A percentile compares a stretch with the other conserved stretches of the same genome.
phyloP scores from a whole-genome alignment of 257 asterid species.

The Jacaranda copaia region DNA sequence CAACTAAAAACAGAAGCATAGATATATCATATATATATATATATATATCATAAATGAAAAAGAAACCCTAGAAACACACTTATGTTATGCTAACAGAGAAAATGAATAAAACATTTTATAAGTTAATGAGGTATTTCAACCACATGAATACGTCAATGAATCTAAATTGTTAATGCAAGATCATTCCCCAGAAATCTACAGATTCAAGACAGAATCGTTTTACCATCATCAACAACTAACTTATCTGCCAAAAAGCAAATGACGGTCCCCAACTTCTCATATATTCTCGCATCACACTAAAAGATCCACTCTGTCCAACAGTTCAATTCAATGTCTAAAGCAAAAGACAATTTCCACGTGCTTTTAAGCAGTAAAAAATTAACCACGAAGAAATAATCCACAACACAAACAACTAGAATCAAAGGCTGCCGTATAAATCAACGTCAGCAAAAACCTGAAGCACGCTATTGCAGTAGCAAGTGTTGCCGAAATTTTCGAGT shows the following conservation, averaged over 20 bases:
- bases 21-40: too few species aligned
- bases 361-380: conserved; percentile 8
- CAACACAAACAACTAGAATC: conserved; percentile 18
- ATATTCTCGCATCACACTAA: conserved; percentile 22
- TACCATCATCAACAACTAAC: conserved; percentile 26
- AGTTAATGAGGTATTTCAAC: neutral
- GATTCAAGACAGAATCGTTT: conserved; percentile 1
- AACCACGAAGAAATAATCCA: conserved; percentile 17
- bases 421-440: conserved; percentile 14
- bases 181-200: conserved; percentile 7
- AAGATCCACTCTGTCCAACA: conserved; percentile 22
- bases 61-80: conserved; percentile 15
- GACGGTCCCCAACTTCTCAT: conserved; percentile 19
- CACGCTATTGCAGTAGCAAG: conserved; percentile 74
- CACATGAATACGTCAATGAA: conserved; percentile 6
- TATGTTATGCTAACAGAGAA: conserved; percentile 1
- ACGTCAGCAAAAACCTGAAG: conserved; percentile 55
- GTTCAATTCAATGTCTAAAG: conserved; percentile 23
- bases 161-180: neutral
- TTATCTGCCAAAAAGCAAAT: conserved; percentile 27
- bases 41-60: neutral
- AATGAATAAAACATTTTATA: neutral
- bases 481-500: conserved; percentile 66
- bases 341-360: neutral
- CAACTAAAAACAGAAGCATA: conserved; percentile 23